Conservation (phyloP, 2,329 filamentous ascomycete species). For the Diaporthe amygdali region DNA sequence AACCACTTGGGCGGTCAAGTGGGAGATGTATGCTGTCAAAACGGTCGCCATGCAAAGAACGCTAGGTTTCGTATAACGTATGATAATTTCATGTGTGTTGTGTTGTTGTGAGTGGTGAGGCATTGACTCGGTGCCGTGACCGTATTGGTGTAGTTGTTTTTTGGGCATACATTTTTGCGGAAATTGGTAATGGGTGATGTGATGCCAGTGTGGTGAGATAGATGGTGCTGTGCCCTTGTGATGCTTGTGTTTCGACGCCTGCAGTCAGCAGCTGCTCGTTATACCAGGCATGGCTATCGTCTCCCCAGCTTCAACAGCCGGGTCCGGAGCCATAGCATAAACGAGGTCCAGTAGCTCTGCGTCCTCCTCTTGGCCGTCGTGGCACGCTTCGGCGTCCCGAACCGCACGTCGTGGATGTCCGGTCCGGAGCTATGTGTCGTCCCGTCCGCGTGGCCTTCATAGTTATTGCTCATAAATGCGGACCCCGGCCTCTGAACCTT, state of each 20-base stretch:
- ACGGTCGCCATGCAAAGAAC: not conserved
- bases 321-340: slow-evolving; percentile 70
- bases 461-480: slow-evolving; percentile 50
- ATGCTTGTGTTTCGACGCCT: not conserved
- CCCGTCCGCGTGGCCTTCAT: slow-evolving; percentile 46
- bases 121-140: not conserved
- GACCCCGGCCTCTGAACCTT: slow-evolving; percentile 39
- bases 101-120: not conserved
- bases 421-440: slow-evolving; percentile 38
- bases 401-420: slow-evolving; percentile 48
- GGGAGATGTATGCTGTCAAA: slow-evolving; percentile 1
- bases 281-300: slow-evolving; percentile 14
- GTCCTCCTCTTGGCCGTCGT: slow-evolving; percentile 64
- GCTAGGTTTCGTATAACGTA: not conserved
- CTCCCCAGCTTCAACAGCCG: slow-evolving; percentile 50
- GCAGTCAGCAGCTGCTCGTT: not conserved
- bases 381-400: slow-evolving; percentile 47
- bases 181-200: not conserved
- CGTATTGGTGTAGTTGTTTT: not conserved
- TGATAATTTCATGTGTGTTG: slow-evolving; percentile 1
- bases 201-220: not conserved
- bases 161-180: not conserved
- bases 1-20: not conserved
- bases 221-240: not conserved
- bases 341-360: slow-evolving; percentile 65